Conservation (phyloP, 768 basidiomycete species). For the Mycena maculata region DNA sequence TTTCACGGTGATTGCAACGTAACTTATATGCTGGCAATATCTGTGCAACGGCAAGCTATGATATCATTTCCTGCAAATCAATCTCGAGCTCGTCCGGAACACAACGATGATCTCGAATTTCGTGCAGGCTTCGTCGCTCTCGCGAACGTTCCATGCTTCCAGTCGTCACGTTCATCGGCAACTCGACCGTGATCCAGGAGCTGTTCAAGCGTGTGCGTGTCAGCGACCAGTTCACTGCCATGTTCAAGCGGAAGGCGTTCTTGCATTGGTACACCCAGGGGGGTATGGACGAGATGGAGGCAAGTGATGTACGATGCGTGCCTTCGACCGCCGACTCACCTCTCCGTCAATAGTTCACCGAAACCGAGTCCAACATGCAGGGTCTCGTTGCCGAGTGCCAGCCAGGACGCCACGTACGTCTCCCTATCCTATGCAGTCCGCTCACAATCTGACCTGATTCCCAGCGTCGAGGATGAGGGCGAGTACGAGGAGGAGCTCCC, state of each 20-base stretch:
- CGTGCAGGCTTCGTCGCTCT: too few species aligned
- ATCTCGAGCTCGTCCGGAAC: too few species aligned
- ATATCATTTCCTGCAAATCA: too few species aligned
- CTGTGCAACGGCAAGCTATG: too few species aligned
- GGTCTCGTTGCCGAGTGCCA: conserved; percentile 98
- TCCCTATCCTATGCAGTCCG: background rate
- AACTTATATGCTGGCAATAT: too few species aligned
- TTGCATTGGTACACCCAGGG: conserved; percentile 99
- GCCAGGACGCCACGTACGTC: conserved; percentile 90
- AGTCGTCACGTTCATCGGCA: conserved; percentile 97
- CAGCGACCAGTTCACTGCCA: conserved; percentile 97
- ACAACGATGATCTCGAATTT: too few species aligned
- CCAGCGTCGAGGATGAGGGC: conserved; percentile 85
- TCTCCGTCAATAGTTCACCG: conserved; percentile 75
- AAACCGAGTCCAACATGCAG: conserved; percentile 99
- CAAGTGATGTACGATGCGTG: conserved; percentile 39
- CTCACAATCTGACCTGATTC: conserved; percentile 24
- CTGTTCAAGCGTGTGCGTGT: conserved; percentile 99
- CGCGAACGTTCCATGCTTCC: too few species aligned
- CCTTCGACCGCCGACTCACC: background rate
- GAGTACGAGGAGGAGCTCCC: conserved; percentile 87
- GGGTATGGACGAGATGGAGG: conserved; percentile 99
- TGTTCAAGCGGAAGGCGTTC: conserved; percentile 99
- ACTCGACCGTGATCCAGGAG: conserved; percentile 97
- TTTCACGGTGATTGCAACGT: too few species aligned